Conservation (phyloP, 2,329 filamentous ascomycete species). For the Arthrobotrys sinensis region DNA sequence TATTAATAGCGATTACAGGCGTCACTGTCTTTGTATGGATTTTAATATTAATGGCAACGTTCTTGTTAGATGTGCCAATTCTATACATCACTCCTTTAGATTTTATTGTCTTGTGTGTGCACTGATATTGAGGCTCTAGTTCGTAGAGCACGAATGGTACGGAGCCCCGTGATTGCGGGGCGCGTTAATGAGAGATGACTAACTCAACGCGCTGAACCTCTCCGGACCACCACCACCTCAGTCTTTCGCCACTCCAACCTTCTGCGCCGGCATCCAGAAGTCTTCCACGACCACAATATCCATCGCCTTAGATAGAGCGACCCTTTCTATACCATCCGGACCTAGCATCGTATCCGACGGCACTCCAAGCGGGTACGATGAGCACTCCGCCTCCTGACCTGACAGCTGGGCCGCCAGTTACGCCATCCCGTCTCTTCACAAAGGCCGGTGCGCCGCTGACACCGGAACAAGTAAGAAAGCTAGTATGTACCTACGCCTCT, state of each 20-base stretch:
- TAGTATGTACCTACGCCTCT: slow-evolving; percentile 20
- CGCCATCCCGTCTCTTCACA: slow-evolving; percentile 46
- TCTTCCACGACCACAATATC: neutral
- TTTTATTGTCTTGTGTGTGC: too few relatives aligned
- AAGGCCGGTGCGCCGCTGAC: slow-evolving; percentile 48
- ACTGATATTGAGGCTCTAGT: neutral
- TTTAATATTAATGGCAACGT: slow-evolving; percentile 6
- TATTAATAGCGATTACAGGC: slow-evolving; percentile 11
- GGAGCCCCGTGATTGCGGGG: slow-evolving; percentile 40
- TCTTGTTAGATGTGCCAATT: neutral
- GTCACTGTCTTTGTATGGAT: neutral
- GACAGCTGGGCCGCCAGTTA: slow-evolving; percentile 37
- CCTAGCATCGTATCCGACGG: neutral
- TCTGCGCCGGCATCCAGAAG: neutral
- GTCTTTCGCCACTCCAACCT: slow-evolving; percentile 12
- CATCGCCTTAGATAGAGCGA: neutral
- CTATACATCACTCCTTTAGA: neutral
- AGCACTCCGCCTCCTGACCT: slow-evolving; percentile 48
- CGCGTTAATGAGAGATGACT: slow-evolving; percentile 25
- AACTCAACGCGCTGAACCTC: slow-evolving; percentile 40
- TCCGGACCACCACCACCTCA: neutral
- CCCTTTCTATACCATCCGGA: neutral
- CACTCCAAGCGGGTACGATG: slow-evolving; percentile 9
- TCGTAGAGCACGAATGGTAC: neutral
- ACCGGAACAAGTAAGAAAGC: slow-evolving; percentile 54